phyloP scores from a whole-genome alignment of 768 basidiomycete genomes.

The Saitozyma podzolica region DNA sequence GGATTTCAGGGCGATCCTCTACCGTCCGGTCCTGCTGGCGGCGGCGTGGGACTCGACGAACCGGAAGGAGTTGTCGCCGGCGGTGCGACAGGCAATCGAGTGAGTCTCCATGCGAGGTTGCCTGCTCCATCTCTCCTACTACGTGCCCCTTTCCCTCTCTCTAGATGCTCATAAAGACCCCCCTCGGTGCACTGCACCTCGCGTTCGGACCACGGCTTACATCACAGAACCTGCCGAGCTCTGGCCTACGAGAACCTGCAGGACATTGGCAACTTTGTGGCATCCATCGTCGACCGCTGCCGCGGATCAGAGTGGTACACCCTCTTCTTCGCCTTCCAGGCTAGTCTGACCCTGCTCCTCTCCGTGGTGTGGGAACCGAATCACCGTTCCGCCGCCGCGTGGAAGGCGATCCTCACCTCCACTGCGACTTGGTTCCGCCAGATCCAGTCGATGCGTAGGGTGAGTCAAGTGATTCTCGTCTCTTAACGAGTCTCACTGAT shows the following conservation, averaged over 20 bases:
- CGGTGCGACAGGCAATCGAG: constrained; percentile 11
- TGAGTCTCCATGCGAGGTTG: constrained; percentile 7
- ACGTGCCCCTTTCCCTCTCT: too few relatives aligned
- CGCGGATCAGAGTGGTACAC: constrained; percentile 25
- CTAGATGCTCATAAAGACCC: too few relatives aligned
- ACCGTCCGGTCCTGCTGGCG: constrained; percentile 23
- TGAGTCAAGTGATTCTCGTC: constrained; percentile 2
- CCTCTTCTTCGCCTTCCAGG: constrained; percentile 27
- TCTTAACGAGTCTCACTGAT: not conserved
- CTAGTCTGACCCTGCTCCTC: constrained; percentile 19
- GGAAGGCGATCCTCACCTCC: constrained; percentile 6
- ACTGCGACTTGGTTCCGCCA: constrained; percentile 22
- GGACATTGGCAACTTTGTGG: constrained; percentile 11
- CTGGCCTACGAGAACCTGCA: constrained; percentile 20
- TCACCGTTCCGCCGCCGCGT: constrained; percentile 6
- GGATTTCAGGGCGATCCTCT: constrained; percentile 22
- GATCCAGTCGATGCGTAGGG: constrained; percentile 13
- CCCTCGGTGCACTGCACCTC: too few relatives aligned
- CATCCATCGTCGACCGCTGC: not conserved
- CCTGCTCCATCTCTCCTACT: too few relatives aligned
- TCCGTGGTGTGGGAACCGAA: constrained; percentile 27
- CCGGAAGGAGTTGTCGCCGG: constrained; percentile 6
- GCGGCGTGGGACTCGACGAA: constrained; percentile 23
- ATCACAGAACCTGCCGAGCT: constrained; percentile 10
- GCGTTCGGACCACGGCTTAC: not conserved